These are phyloP conservation scores for Cryptococcus sp. DNA, from an alignment of 1,284 basidiomycete genomes.

Conservation along the genomic window DNA sequence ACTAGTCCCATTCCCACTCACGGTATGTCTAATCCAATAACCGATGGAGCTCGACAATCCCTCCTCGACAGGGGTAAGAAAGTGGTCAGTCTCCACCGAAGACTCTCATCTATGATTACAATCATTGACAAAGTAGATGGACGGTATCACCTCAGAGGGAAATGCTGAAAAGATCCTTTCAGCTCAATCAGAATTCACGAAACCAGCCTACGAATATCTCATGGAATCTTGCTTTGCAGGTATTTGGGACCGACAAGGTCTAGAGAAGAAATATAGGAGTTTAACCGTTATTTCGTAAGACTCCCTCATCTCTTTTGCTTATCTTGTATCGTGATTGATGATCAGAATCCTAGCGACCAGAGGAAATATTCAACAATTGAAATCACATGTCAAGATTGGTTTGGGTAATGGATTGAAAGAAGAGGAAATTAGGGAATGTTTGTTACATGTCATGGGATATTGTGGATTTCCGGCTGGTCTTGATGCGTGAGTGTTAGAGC, in stretches of 20 bases:
- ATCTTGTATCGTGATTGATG: no score
- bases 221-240: slow-evolving; percentile 7
- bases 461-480: slow-evolving; percentile 3
- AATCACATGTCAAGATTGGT: slow-evolving; percentile 3
- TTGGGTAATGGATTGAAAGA: slow-evolving; percentile 2
- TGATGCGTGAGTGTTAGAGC: not conserved
- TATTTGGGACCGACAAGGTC: slow-evolving; percentile 1
- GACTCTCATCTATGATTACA: no score
- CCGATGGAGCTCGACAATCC: no score
- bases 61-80: no score
- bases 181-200: slow-evolving; percentile 14
- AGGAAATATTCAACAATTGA: slow-evolving; percentile 1
- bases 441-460: slow-evolving; percentile 7
- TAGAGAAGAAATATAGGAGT: slow-evolving; percentile 3
- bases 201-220: slow-evolving; percentile 20
- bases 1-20: no score
- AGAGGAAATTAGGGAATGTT: slow-evolving; percentile 1
- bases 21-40: no score
- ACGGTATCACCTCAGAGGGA: no score
- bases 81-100: no score
- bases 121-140: no score
- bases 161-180: not conserved
- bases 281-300: slow-evolving; percentile 1
- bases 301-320: not conserved
- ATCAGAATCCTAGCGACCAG: not conserved